These are phyloP conservation scores for Coelastrella sp. DNA, from an alignment of 139 green algal genomes.

Conservation along the genomic window DNA sequence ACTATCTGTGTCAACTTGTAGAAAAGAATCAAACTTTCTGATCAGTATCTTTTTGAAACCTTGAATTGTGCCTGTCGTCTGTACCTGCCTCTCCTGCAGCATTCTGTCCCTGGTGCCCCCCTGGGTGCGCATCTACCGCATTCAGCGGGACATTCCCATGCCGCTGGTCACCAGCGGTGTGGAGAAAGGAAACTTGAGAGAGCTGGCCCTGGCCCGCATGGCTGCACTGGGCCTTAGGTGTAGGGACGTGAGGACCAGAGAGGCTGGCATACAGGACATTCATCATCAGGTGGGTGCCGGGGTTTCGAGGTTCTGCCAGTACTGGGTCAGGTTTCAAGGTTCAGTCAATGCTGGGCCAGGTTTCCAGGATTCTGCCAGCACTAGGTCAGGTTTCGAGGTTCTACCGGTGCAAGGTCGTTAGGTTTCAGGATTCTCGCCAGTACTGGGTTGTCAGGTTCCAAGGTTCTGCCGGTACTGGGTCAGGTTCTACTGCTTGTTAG, in stretches of 20 bases:
- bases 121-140: constrained; percentile 96
- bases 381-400: too few relatives aligned
- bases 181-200: constrained; percentile 96
- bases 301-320: not conserved
- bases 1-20: too few relatives aligned
- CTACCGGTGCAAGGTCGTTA: too few relatives aligned
- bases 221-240: constrained; percentile 86
- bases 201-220: constrained; percentile 95
- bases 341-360: too few relatives aligned
- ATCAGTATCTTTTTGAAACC: too few relatives aligned
- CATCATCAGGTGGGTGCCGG: constrained; percentile 76
- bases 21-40: too few relatives aligned
- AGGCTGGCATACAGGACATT: constrained; percentile 98
- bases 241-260: constrained; percentile 74
- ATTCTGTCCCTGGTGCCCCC: constrained; percentile 93
- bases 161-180: constrained; percentile 94
- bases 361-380: not conserved
- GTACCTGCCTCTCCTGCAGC: constrained; percentile 33
- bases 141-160: constrained; percentile 98
- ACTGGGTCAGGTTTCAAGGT: too few relatives aligned
- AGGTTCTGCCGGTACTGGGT: too few relatives aligned
- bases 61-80: not conserved
- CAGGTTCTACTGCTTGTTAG: not conserved
- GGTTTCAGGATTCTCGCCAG: too few relatives aligned
- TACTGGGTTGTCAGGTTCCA: too few relatives aligned